Percentiles rank a stretch among this genome's conserved stretches.
These are phyloP conservation scores for Mycena kentingensis DNA, from an alignment of 768 basidiomycete species.

Conservation along the genomic window DNA sequence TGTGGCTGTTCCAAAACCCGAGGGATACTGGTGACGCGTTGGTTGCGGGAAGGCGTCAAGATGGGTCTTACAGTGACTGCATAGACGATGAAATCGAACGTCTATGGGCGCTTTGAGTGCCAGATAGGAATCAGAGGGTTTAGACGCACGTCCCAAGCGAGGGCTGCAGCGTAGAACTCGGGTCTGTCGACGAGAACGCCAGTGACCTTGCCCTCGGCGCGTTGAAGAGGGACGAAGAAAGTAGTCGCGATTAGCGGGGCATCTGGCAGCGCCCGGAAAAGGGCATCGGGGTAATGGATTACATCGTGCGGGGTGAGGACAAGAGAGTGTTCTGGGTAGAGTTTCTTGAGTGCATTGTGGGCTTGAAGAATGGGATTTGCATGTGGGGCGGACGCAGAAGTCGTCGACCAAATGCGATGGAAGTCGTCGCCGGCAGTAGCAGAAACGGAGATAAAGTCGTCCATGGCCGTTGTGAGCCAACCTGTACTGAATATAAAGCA, in stretches of 20 bases:
- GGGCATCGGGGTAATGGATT: conserved; percentile 52
- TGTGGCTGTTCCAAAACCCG: conserved; percentile 28
- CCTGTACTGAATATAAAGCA: too few species aligned
- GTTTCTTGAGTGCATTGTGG: conserved; percentile 49
- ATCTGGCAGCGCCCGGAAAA: conserved; percentile 47
- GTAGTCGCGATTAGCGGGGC: conserved; percentile 52
- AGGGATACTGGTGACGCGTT: conserved; percentile 31
- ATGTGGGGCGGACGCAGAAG: conserved; percentile 58
- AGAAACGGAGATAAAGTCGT: conserved; percentile 49
- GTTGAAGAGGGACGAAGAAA: conserved; percentile 50
- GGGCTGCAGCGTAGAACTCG: conserved; percentile 54
- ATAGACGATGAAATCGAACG: conserved; percentile 59
- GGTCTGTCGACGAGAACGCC: conserved; percentile 58
- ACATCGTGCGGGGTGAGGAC: conserved; percentile 56
- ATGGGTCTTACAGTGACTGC: conserved; percentile 44
- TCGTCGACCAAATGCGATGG: conserved; percentile 46
- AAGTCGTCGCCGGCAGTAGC: conserved; percentile 37
- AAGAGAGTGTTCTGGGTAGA: conserved; percentile 65
- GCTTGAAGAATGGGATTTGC: conserved; percentile 45
- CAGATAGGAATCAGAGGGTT: background rate
- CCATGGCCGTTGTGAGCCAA: conserved; percentile 13
- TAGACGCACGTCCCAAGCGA: conserved; percentile 59
- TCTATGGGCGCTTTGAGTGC: conserved; percentile 33
- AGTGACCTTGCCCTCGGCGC: conserved; percentile 41
- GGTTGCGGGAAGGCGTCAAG: background rate